Evolutionary conservation across 257 asterid species (phyloP), one percentile per base, ranked within the genome.

Genomic region (Plantago major): DNA sequence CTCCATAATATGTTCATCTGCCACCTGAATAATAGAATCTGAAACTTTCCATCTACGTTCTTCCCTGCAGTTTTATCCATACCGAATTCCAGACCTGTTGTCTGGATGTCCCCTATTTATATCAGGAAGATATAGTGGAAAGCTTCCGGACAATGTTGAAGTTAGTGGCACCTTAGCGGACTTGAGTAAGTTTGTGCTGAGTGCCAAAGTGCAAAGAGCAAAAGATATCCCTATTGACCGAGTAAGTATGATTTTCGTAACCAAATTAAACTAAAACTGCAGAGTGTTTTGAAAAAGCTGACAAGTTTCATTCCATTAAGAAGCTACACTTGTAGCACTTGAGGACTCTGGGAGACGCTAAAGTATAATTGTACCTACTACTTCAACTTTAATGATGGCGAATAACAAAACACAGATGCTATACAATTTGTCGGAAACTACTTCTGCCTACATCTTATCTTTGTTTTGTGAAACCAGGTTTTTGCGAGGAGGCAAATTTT

Each of bases 101-200:
- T 74, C 84, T 58, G 86, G 82, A 68, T 63, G 77, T 40, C 95
- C 98, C 47, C 70, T 91, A 43, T 40, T 79, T 74, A 76, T 88
- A 70, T 84, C 84, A 11, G 98, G 98, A 67, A 86, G 96, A 76
- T 91, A 73, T 64, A 18, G 55, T 6, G 96, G 95, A 15, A 68
- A 76, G 61, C 78, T 89, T 57, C 96, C 96, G 0, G 84, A 81
- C 17, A 67, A 68, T 17, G 70, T 91, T 51, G 73, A 71, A 67
- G 71, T 84, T 22, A 58, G 65, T 11, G 98, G 98, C 18, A 85
- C 76, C 43, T 67, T 86, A 63, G 73, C 89, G 4, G 95, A 91
- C 79, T 58, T 63, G 46, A 56, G 82, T 73, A 75, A 77, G 44
- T 77, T 84, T 10, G 73, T 60, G 45, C 52, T 82, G 6, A 72